phyloP scores from a whole-genome alignment of 768 basidiomycete genomes.

The Rhodotorula graminis region DNA sequence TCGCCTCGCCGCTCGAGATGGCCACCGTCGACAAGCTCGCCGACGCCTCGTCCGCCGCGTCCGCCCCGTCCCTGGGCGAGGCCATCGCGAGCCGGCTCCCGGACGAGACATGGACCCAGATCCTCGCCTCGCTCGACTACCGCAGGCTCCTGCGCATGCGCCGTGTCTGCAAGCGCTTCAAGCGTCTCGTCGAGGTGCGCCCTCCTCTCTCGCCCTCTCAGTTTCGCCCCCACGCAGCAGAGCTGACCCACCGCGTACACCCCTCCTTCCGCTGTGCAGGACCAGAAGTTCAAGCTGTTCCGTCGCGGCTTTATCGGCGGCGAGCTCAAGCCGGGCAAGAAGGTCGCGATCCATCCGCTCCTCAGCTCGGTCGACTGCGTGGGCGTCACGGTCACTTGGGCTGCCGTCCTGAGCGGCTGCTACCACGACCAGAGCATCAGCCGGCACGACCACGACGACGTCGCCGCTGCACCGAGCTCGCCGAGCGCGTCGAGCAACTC shows the following conservation, averaged over 20 bases:
- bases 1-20: neutral
- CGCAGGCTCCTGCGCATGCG: neutral
- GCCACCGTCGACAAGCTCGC: neutral
- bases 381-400: neutral
- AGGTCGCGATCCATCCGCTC: neutral
- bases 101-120: neutral
- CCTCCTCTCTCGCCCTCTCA: too few species aligned
- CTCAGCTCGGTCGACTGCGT: neutral
- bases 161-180: neutral
- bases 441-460: too few species aligned
- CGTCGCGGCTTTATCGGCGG: neutral
- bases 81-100: neutral
- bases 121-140: neutral
- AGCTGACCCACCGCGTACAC: too few species aligned
- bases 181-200: neutral
- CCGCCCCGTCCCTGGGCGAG: too few species aligned
- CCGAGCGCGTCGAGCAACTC: too few species aligned
- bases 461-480: too few species aligned
- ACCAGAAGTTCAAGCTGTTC: neutral
- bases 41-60: too few species aligned
- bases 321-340: neutral
- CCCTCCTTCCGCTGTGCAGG: neutral
- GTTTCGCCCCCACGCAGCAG: neutral
- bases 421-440: too few species aligned
- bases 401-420: neutral